Evolutionary conservation across 1,284 basidiomycete genomes (phyloP).

Genomic region (Chalciporus piperatoides): DNA sequence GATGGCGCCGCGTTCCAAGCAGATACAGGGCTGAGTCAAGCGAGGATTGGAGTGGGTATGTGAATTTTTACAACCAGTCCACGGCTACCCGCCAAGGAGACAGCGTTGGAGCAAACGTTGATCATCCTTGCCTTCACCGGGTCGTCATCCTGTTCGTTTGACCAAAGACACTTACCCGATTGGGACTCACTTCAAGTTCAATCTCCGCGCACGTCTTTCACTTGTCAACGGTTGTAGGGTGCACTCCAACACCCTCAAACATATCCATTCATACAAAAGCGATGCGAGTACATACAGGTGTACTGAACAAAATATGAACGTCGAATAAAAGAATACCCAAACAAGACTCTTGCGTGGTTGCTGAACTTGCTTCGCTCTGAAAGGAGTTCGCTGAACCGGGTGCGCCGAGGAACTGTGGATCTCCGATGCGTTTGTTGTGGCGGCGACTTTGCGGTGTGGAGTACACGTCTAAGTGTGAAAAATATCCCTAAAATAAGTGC

Average conservation of each 20-base stretch:
- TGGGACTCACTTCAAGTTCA: background rate
- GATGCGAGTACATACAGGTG: background rate
- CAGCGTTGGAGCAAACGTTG: background rate
- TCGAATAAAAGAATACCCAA: background rate
- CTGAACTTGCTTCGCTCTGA: background rate
- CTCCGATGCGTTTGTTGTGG: background rate
- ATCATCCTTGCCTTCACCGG: background rate
- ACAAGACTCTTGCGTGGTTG: too few species aligned
- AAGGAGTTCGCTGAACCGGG: background rate
- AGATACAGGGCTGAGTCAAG: background rate
- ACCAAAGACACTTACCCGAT: background rate
- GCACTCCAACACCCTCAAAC: constrained; percentile 2
- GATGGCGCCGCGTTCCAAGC: background rate
- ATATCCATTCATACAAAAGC: background rate
- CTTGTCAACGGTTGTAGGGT: constrained; percentile 16
- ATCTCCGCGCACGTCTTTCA: background rate
- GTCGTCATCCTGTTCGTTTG: background rate
- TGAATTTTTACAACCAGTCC: background rate
- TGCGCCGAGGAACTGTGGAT: background rate
- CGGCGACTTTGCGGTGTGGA: background rate
- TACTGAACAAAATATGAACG: too few species aligned
- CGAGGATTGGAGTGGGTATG: background rate
- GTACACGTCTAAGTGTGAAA: too few species aligned
- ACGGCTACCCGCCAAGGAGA: background rate
- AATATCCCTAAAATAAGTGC: too few species aligned